Percentiles rank a stretch among this genome's conserved stretches.
Conservation (phyloP, 352 stramenopile species). For the Pythium rhizo-oryzae region DNA sequence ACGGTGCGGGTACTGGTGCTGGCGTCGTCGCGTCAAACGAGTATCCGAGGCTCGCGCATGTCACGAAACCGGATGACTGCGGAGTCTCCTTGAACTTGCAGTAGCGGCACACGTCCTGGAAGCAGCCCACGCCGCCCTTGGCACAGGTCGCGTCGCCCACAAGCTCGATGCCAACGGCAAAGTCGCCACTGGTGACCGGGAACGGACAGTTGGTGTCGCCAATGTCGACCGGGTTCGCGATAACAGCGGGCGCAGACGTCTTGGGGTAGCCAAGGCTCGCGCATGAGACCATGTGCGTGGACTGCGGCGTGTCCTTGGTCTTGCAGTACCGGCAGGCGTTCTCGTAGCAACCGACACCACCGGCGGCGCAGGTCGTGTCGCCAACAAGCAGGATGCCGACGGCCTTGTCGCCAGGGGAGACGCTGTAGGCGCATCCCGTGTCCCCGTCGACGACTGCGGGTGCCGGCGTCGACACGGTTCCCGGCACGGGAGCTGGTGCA, state of each 20-base stretch:
- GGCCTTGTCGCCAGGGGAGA: neutral
- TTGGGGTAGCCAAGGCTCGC: neutral
- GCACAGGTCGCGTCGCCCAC: conserved; percentile 23
- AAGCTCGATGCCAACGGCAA: conserved; percentile 20
- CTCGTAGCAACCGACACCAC: conserved; percentile 12
- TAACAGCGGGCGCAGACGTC: too few species aligned
- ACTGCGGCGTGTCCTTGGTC: too few species aligned
- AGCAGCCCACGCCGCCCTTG: conserved; percentile 9
- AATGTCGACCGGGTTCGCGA: too few species aligned
- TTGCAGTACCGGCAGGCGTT: conserved; percentile 14
- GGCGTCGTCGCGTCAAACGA: neutral
- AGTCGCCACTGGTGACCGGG: conserved; percentile 7
- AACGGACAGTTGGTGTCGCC: too few species aligned
- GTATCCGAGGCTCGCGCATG: neutral
- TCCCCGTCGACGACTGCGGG: neutral
- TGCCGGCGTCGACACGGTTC: too few species aligned
- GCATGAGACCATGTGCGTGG: neutral
- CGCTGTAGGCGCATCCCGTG: neutral
- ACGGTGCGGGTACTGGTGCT: neutral
- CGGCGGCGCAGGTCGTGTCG: conserved; percentile 11
- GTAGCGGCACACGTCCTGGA: conserved; percentile 7
- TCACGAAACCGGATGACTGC: neutral
- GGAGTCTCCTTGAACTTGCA: neutral
- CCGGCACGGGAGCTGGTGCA: too few species aligned
- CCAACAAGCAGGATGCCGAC: neutral